Evolutionary conservation across 2,329 filamentous ascomycete species (phyloP), one percentile per base, ranked within the genome.

Genomic region (Pyrenochaeta sp.): DNA sequence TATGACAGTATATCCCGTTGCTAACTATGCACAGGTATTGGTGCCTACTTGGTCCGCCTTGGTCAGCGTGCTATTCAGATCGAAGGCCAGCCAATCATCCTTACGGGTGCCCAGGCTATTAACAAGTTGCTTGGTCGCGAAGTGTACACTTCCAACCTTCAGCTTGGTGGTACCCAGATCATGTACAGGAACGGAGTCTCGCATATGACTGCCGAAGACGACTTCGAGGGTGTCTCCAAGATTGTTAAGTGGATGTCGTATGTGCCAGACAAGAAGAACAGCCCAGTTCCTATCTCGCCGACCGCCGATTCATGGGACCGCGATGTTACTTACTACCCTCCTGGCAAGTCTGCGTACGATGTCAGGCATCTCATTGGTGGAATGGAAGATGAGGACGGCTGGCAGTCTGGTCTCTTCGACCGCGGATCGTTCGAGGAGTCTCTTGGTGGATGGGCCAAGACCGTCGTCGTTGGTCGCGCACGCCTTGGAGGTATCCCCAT

Each of bases 131-230:
- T 99, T 60, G 95, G 95, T 73, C 93, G 96, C 69, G 95, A 99
- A 81, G 94, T 99, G 30, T 99, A 99, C 84, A 97, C 95, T 25
- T 98, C 95, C 60, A 99, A 99, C 86, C 82, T 99, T 75, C 95
- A 99, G 84, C 92, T 99, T 66, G 95, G 95, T 88, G 95, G 95
- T 71, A 99, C 95, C n/a, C 95, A 99, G 82, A 99, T 99, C 86
- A 99, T 99, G 95, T 98, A 99, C 88, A 93, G 92, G 83, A 99
- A 99, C 78, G 95, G 95, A 88, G 95, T 99, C 42, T 98, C 95
- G 24, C 95, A 99, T 84, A 94, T 98, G 91, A 97, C 94, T 68
- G 95, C 95, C 73, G 91, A 90, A 69, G 94, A 99, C 74, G 95
- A 99, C 82, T 98, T 99, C 72, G 93, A 94, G 73, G 95, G 95